Conservation (phyloP, 352 stramenopile genomes). For the Phytophthora macrochlamydospora region DNA sequence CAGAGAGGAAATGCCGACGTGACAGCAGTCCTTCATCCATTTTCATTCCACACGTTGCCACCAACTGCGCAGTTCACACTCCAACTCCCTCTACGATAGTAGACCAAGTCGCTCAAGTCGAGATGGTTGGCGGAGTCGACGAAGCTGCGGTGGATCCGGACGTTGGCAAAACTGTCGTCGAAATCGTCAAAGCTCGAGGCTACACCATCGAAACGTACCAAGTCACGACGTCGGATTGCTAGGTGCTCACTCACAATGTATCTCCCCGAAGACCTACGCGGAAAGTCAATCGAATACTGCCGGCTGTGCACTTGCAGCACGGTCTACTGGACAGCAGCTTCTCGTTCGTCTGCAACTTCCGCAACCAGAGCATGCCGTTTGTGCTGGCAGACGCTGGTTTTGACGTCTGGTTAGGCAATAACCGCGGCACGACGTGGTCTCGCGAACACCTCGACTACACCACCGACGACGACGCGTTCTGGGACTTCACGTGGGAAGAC, state of each 20-base stretch:
- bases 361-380: slow-evolving; percentile 56
- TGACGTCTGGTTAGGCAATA: slow-evolving; percentile 70
- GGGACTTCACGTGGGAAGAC: slow-evolving; percentile 63
- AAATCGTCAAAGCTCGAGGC: slow-evolving; percentile 41
- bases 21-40: too few relatives aligned
- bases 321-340: slow-evolving; percentile 63
- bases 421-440: slow-evolving; percentile 65
- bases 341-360: slow-evolving; percentile 62
- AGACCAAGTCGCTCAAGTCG: too few relatives aligned
- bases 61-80: too few relatives aligned
- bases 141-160: not conserved
- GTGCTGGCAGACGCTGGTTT: slow-evolving; percentile 58
- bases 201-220: slow-evolving; percentile 56
- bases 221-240: slow-evolving; percentile 49
- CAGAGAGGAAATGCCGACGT: too few relatives aligned
- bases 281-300: slow-evolving; percentile 35
- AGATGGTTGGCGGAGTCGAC: too few relatives aligned
- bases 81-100: too few relatives aligned
- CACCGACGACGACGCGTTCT: slow-evolving; percentile 43
- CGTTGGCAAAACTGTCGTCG: slow-evolving; percentile 25
- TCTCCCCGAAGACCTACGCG: slow-evolving; percentile 46
- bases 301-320: slow-evolving; percentile 54
- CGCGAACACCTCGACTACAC: slow-evolving; percentile 46
- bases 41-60: too few relatives aligned
- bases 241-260: slow-evolving; percentile 65